Evolutionary conservation across 108 stramenopile species (phyloP).

Genomic region (Schizochytrium sp.): DNA sequence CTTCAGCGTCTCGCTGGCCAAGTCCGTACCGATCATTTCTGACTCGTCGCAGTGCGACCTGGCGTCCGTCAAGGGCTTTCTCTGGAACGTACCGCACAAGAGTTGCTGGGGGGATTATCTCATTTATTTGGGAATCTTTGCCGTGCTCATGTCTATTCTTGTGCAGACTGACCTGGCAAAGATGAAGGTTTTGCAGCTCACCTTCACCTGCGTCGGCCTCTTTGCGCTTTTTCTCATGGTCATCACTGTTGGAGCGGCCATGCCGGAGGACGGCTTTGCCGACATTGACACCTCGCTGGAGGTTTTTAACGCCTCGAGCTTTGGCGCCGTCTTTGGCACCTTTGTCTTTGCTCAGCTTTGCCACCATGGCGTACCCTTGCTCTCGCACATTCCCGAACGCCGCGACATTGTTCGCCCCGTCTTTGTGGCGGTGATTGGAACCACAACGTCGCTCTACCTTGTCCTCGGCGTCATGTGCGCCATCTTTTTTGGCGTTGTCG

Average conservation of each 20-base stretch:
- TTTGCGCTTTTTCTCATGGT: not conserved
- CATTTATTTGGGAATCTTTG: not conserved
- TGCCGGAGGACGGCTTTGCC: not conserved
- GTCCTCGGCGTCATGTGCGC: not conserved
- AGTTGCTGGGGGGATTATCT: not conserved
- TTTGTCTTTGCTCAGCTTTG: conserved; percentile 1
- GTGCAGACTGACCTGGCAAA: not conserved
- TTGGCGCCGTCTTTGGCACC: conserved; percentile 13
- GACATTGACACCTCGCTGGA: not conserved
- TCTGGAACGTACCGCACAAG: not conserved
- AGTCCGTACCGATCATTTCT: not conserved
- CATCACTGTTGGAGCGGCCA: not conserved
- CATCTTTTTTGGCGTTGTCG: not conserved
- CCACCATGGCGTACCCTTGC: not conserved
- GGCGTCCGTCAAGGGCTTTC: not conserved
- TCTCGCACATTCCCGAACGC: not conserved
- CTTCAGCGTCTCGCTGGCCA: not conserved
- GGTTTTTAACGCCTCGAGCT: not conserved
- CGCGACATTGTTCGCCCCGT: not conserved
- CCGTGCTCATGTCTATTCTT: not conserved
- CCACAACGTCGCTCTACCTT: not conserved
- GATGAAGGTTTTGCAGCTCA: conserved; percentile 5
- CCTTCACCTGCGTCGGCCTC: not conserved
- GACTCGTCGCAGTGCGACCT: not conserved
- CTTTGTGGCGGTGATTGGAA: not conserved